Evolutionary conservation across 169 alveolate genomes (phyloP).

Genomic region (Cyclospora cayetanensis): DNA sequence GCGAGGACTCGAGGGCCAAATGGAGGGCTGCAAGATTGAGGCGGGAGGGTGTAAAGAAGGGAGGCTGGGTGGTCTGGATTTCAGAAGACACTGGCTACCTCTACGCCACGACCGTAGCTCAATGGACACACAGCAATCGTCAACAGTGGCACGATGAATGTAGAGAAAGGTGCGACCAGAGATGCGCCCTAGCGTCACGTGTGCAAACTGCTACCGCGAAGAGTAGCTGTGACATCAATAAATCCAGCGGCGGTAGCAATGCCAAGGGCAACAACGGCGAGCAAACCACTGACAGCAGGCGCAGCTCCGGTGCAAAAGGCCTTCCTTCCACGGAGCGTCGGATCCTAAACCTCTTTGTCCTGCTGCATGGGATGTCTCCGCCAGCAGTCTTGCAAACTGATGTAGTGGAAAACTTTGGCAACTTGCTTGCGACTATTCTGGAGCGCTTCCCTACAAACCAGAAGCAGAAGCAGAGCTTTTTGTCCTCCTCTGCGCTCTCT

Average conservation of each 20-base stretch:
- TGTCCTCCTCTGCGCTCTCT: neutral
- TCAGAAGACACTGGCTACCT: neutral
- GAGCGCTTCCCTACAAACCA: neutral
- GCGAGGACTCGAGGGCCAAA: neutral
- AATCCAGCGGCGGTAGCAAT: no score
- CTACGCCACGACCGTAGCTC: neutral
- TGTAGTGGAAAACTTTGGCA: slow-evolving; percentile 15
- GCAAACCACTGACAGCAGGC: neutral
- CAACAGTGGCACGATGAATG: neutral
- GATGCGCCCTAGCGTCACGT: no score
- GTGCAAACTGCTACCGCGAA: no score
- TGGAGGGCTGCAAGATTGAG: neutral
- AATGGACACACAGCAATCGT: neutral
- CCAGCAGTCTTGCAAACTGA: neutral
- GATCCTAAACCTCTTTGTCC: neutral
- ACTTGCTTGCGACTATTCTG: neutral
- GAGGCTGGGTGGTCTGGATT: neutral
- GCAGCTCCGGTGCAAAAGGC: neutral
- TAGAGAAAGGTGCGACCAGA: neutral
- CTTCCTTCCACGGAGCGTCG: no score
- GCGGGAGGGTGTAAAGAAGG: neutral
- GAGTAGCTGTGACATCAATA: no score
- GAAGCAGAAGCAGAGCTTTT: neutral
- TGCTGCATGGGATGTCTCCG: slow-evolving; percentile 11
- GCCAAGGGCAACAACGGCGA: neutral